phyloP scores from a whole-genome alignment of 257 asterid species.

The Lycium barbarum region DNA sequence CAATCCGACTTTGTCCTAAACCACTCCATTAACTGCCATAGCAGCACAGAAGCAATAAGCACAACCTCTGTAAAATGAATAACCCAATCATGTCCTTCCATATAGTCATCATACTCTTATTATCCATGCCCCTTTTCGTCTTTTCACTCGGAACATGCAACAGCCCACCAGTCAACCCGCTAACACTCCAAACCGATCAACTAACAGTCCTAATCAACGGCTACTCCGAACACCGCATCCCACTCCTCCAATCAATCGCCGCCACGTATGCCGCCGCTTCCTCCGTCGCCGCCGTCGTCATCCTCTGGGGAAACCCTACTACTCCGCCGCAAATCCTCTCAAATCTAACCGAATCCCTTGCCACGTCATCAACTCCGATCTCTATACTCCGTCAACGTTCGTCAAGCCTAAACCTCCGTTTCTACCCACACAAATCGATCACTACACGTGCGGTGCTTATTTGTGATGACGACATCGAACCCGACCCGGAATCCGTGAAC shows the following conservation, averaged over 20 bases:
- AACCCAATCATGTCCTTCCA: conserved; percentile 22
- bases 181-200: conserved; percentile 63
- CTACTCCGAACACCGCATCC: conserved; percentile 83
- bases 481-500: conserved; percentile 56
- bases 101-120: conserved; percentile 34
- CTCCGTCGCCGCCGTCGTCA: conserved; percentile 59
- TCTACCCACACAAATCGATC: conserved; percentile 65
- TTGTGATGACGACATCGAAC: conserved; percentile 86
- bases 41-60: conserved; percentile 20
- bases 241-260: conserved; percentile 70
- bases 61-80: conserved; percentile 26
- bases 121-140: conserved; percentile 50
- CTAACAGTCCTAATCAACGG: conserved; percentile 89
- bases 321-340: conserved; percentile 60
- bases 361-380: conserved; percentile 37
- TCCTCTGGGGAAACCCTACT: conserved; percentile 87
- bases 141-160: conserved; percentile 53
- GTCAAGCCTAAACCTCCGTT: conserved; percentile 79
- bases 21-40: too few relatives aligned
- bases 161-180: conserved; percentile 46
- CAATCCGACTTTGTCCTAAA: too few relatives aligned
- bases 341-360: conserved; percentile 56
- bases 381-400: conserved; percentile 61
- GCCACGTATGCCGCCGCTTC: conserved; percentile 72
- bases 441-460: conserved; percentile 74